A percentile compares a stretch with the other conserved stretches of the same genome.
phyloP scores from a whole-genome alignment of 202 grass and related monocot species.

The Setaria italica region DNA sequence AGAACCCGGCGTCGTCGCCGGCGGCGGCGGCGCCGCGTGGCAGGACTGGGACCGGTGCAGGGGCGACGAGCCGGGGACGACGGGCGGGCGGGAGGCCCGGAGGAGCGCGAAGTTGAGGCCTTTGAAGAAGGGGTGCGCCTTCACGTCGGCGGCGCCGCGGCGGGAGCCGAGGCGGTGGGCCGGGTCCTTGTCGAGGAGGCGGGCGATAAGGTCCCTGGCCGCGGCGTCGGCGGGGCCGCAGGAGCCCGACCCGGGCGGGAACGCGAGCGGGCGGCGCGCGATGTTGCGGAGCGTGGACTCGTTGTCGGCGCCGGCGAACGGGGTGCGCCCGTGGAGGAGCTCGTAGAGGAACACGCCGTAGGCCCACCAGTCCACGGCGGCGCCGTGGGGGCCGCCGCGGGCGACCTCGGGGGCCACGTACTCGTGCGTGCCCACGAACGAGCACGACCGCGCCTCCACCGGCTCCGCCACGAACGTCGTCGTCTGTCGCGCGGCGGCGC shows the following conservation, averaged over 20 bases:
- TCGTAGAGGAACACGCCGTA: conserved; percentile 84
- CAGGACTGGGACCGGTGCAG: conserved; percentile 57
- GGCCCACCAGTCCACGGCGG: conserved; percentile 94
- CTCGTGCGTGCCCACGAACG: conserved; percentile 89
- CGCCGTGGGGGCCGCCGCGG: conserved; percentile 60
- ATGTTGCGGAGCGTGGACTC: conserved; percentile 72
- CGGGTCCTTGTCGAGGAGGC: conserved; percentile 77
- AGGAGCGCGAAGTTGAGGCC: conserved; percentile 79
- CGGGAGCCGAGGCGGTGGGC: conserved; percentile 54
- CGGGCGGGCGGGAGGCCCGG: conserved; percentile 60
- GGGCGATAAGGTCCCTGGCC: conserved; percentile 66
- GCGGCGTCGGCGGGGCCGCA: conserved; percentile 23
- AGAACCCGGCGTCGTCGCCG: background rate
- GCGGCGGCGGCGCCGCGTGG: conserved; percentile 7
- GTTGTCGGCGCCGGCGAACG: conserved; percentile 63
- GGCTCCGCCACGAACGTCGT: conserved; percentile 77
- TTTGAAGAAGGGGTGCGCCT: conserved; percentile 74
- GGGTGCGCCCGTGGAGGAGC: conserved; percentile 67
- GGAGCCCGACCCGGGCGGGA: conserved; percentile 34
- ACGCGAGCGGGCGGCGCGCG: conserved; percentile 58
- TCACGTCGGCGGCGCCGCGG: conserved; percentile 76
- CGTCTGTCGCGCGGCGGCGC: background rate
- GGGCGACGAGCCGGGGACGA: conserved; percentile 49
- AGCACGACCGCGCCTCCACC: conserved; percentile 62
- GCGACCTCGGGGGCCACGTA: conserved; percentile 82